Conservation (phyloP, 139 green algal species). For the Micractinium sp. region DNA sequence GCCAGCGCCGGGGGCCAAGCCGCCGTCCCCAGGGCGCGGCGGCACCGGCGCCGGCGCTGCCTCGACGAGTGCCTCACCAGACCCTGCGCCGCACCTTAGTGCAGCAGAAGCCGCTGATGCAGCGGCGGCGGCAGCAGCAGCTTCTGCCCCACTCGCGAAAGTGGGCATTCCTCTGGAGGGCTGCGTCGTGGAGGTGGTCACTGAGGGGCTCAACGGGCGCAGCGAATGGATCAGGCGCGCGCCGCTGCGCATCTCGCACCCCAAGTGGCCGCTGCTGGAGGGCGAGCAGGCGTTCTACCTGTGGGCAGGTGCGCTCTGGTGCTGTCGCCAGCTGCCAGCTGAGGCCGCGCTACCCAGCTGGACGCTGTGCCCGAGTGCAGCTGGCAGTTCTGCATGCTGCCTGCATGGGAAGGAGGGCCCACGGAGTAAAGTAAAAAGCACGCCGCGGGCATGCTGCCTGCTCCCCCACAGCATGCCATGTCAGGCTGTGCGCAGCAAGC, state of each 20-base stretch:
- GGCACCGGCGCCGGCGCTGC: not conserved
- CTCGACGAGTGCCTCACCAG: no score
- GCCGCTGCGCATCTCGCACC: slow-evolving; percentile 62
- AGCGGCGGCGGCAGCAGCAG: not conserved
- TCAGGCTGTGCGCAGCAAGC: not conserved
- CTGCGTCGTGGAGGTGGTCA: slow-evolving; percentile 45
- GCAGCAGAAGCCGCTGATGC: not conserved
- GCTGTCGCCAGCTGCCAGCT: no score
- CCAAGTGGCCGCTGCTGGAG: slow-evolving; percentile 47
- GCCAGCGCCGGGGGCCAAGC: slow-evolving; percentile 23
- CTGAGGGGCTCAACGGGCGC: slow-evolving; percentile 43
- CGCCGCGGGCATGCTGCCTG: no score
- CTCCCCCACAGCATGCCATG: no score
- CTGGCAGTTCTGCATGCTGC: not conserved
- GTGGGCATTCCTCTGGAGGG: slow-evolving; percentile 47
- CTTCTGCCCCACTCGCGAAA: not conserved
- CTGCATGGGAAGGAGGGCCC: no score
- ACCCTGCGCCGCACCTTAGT: not conserved
- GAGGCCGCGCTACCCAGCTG: no score
- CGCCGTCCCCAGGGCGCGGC: not conserved
- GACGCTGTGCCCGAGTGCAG: not conserved
- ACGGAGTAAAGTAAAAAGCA: no score
- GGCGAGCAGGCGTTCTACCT: slow-evolving; percentile 51
- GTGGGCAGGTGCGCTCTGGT: slow-evolving; percentile 41
- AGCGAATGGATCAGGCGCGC: slow-evolving; percentile 40